These are phyloP conservation scores for Cytospora piceicola DNA, from an alignment of 2,329 filamentous ascomycete genomes.

Conservation along the genomic window DNA sequence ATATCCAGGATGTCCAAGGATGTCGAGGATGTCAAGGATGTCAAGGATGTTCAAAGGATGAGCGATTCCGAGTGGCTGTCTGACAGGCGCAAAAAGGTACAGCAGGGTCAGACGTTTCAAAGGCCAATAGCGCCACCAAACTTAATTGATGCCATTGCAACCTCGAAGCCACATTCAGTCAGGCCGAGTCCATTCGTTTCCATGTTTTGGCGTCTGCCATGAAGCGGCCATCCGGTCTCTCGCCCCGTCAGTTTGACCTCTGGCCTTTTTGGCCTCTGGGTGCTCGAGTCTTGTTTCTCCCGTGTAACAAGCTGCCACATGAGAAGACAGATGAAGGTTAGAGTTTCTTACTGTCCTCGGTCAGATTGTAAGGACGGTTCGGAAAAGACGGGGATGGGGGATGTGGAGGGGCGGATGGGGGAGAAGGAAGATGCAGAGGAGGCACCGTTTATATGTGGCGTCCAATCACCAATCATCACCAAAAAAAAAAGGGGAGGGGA, in stretches of 20 bases:
- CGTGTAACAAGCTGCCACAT: not conserved
- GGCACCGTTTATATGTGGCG: not conserved
- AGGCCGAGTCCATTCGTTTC: not conserved
- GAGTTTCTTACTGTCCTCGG: too few relatives aligned
- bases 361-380: not conserved
- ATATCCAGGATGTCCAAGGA: too few relatives aligned
- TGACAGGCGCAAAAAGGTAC: constrained; percentile 1
- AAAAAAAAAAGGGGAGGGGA: not conserved
- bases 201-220: not conserved
- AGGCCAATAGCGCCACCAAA: not conserved
- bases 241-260: not conserved
- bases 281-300: not conserved
- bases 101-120: constrained; percentile 18
- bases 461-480: constrained; percentile 1
- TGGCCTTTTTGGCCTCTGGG: not conserved
- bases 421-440: not conserved
- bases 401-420: too few relatives aligned
- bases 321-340: not conserved
- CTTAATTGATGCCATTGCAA: not conserved
- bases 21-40: too few relatives aligned
- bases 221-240: constrained; percentile 4
- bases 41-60: not conserved
- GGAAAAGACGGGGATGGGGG: not conserved
- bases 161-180: too few relatives aligned
- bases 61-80: constrained; percentile 14